These are phyloP conservation scores for Talaromyces sp. DNA, from an alignment of 2,329 filamentous ascomycete species.

Conservation along the genomic window DNA sequence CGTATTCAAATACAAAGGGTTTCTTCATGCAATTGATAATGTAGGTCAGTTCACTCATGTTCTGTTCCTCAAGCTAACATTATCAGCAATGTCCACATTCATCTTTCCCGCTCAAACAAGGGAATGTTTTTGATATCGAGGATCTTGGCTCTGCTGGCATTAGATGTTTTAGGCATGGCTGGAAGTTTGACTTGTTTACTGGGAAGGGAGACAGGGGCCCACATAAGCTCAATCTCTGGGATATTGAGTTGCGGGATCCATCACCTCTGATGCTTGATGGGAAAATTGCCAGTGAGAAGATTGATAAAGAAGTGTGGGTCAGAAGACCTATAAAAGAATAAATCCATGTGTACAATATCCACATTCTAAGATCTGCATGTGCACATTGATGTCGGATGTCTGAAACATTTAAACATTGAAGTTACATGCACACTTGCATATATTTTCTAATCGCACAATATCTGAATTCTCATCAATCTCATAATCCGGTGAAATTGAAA, in stretches of 20 bases:
- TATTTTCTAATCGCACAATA: too few species aligned
- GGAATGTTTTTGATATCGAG: conserved; percentile 66
- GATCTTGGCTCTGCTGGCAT: conserved; percentile 65
- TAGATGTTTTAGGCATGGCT: conserved; percentile 66
- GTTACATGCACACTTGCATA: too few species aligned
- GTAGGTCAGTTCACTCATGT: conserved; percentile 39
- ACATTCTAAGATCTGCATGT: too few species aligned
- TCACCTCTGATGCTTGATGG: background rate
- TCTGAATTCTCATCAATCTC: too few species aligned
- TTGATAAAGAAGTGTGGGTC: conserved; percentile 21
- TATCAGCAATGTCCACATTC: conserved; percentile 64
- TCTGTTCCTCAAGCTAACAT: background rate
- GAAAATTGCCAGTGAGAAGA: background rate
- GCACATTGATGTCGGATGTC: too few species aligned
- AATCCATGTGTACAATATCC: background rate
- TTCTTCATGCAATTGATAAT: conserved; percentile 66
- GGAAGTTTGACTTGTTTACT: conserved; percentile 67
- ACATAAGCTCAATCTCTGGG: conserved; percentile 63
- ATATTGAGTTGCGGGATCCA: conserved; percentile 54
- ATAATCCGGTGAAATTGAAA: too few species aligned
- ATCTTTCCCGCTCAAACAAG: conserved; percentile 63
- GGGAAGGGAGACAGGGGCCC: conserved; percentile 61
- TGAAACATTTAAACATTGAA: too few species aligned
- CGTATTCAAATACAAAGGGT: conserved; percentile 63
- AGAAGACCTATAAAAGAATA: conserved; percentile 4